A percentile compares a stretch with the other conserved stretches of the same genome.
Conservation (phyloP, 306 rosid species). For the Castanopsis chinensis region DNA sequence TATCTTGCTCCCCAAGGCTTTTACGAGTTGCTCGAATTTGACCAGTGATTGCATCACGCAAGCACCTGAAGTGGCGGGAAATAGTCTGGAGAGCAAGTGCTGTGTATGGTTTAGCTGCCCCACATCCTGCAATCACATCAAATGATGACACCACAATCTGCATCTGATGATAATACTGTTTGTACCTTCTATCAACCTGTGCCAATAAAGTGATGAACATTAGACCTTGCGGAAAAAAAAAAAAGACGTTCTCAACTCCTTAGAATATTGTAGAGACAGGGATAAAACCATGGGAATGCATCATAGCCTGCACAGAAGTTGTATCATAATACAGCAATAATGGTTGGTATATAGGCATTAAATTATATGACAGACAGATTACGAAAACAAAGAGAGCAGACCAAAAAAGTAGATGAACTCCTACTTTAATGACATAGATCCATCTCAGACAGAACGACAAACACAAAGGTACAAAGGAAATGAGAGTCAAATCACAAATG, state of each 20-base stretch:
- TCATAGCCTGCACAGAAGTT: background rate
- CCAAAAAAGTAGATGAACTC: background rate
- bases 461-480: background rate
- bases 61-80: constrained; percentile 76
- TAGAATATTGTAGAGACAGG: background rate
- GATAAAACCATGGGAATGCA: background rate
- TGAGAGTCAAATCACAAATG: background rate
- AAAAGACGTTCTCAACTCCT: background rate
- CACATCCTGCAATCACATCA: constrained; percentile 65
- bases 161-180: constrained; percentile 78
- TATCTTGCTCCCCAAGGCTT: constrained; percentile 69
- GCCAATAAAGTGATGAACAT: constrained; percentile 1
- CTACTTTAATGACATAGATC: background rate
- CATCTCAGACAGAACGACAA: background rate
- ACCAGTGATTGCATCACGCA: constrained; percentile 69
- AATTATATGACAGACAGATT: background rate
- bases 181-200: constrained; percentile 82
- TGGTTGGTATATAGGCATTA: background rate
- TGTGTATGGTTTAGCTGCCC: constrained; percentile 82
- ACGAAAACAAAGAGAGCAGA: background rate
- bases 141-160: constrained; percentile 81
- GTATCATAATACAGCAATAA: background rate
- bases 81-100: constrained; percentile 81
- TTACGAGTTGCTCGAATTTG: constrained; percentile 61
- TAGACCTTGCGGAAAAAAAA: background rate